Base-by-base conservation (phyloP, 2,329 filamentous ascomycete genomes). In the Penicillium brasilianum region DNA sequence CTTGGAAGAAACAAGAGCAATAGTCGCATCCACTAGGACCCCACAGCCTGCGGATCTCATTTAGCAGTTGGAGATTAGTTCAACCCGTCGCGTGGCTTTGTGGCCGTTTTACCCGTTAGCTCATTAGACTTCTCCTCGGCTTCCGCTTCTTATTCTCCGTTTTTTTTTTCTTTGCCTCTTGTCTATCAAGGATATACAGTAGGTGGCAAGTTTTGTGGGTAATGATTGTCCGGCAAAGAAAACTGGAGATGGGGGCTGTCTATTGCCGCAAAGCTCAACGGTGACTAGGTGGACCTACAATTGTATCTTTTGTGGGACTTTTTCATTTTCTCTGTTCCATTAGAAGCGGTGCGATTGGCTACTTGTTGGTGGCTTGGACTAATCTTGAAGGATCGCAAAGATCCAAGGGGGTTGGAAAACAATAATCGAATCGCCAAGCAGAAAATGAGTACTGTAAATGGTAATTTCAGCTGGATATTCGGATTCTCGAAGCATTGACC, bases 41-140 rank as follows among this genome's bases (percentile, higher is more conserved):
- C 67, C 66, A 66, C 66, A 25, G 34, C 11, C 16, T 39, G 62
- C 57, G 66, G 64, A 69, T 68, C 67, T 64, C 59, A 66, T 64
- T 62, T 60, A 59, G 50, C 41, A 53, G 28, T 3, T 28, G 25
- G 25, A 28, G 25, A 28, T 49, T 56, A 53, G 43, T 60, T 64
- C 59, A 58, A 44, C 43, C 59, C 50, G 55, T 61, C 60, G 57
- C 43, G 58, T 63, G 57, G 60, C 57, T 64, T 20, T 22, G 37
- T 43, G 44, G 56, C 25, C n/a, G 32, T n/a, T 36, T 36, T 36
- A 22, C 18, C 25, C 25, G 25, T 28, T 44, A 32, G 13, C 20
- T 25, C 49, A 55, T 28, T 43, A 44, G 20, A 55, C 25, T 8
- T 16, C 22, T 44, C 57, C 32, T 59, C 64, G 54, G 53, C 14